These are phyloP conservation scores for Cenococcum geophilum DNA, from an alignment of 495 filamentous ascomycete species.

Conservation along the genomic window DNA sequence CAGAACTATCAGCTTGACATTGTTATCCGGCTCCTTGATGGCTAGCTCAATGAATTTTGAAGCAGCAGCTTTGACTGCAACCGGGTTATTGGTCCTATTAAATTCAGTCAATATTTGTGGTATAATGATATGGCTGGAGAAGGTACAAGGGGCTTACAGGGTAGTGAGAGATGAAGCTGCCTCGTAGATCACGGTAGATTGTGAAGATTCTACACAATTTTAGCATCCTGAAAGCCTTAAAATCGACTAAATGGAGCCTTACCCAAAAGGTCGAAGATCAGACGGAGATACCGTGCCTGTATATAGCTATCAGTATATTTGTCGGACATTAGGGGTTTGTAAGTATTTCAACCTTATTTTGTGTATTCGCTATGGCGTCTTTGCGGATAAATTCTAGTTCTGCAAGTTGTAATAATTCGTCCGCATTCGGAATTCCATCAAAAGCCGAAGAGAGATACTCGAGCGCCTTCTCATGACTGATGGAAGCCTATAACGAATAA, in stretches of 20 bases:
- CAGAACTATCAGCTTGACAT: conserved; percentile 96
- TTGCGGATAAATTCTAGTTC: conserved; percentile 96
- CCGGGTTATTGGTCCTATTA: conserved; percentile 64
- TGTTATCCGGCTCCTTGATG: conserved; percentile 97
- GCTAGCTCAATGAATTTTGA: conserved; percentile 93
- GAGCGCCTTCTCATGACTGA: conserved; percentile 87
- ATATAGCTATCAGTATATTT: conserved; percentile 9
- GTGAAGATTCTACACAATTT: conserved; percentile 58
- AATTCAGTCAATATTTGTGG: neutral
- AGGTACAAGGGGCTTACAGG: neutral
- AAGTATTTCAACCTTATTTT: conserved; percentile 66
- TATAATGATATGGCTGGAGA: neutral
- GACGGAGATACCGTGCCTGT: conserved; percentile 78
- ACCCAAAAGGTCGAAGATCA: conserved; percentile 87
- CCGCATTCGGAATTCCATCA: conserved; percentile 87
- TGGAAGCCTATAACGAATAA: conserved; percentile 47
- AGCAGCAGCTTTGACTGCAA: conserved; percentile 95
- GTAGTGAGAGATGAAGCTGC: conserved; percentile 85
- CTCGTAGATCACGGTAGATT: conserved; percentile 95
- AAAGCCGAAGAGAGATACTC: conserved; percentile 88
- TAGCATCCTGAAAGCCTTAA: too few relatives aligned
- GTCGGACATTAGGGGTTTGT: conserved; percentile 1
- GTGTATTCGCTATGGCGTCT: conserved; percentile 88
- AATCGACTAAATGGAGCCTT: too few relatives aligned
- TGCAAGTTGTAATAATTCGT: conserved; percentile 87